A percentile compares a stretch with the other conserved stretches of the same genome.
These are phyloP conservation scores for Trametes cingulata DNA, from an alignment of 768 basidiomycete genomes.

Conservation along the genomic window DNA sequence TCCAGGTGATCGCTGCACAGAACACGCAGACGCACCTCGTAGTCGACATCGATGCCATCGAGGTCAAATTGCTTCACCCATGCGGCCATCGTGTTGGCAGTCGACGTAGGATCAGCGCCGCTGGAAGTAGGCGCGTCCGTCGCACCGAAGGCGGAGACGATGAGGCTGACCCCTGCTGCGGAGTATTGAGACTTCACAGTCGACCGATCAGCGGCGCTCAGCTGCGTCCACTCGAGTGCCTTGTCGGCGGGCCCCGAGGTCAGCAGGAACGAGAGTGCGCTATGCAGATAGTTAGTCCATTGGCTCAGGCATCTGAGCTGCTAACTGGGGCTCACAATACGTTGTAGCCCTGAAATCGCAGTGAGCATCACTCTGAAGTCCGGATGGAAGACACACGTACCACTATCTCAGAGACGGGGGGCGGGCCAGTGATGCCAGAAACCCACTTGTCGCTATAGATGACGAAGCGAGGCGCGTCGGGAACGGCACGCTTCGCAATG, in stretches of 20 bases:
- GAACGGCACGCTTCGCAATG: constrained; percentile 30
- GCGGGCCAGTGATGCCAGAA: constrained; percentile 49
- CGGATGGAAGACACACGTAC: constrained; percentile 29
- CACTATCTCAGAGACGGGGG: constrained; percentile 44
- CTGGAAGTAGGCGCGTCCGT: constrained; percentile 52
- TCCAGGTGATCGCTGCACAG: constrained; percentile 24
- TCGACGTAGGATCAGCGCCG: constrained; percentile 59
- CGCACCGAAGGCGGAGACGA: constrained; percentile 67
- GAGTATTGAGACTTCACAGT: constrained; percentile 53
- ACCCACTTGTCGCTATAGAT: constrained; percentile 45
- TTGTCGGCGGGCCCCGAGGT: constrained; percentile 59
- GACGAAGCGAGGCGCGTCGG: constrained; percentile 53
- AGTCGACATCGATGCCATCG: constrained; percentile 77
- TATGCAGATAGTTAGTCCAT: constrained; percentile 21
- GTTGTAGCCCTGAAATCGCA: constrained; percentile 49
- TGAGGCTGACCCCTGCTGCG: constrained; percentile 58
- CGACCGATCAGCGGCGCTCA: constrained; percentile 47
- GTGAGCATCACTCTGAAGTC: background rate
- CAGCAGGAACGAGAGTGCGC: constrained; percentile 56
- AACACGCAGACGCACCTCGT: constrained; percentile 41
- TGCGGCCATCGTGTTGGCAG: constrained; percentile 64
- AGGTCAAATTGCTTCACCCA: constrained; percentile 61
- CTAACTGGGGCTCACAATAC: constrained; percentile 47
- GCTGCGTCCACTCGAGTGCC: constrained; percentile 54
- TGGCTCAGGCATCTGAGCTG: background rate